Evolutionary conservation across 495 filamentous ascomycete genomes (phyloP), one percentile per base, ranked within the genome.

Genomic region (Penicillium flavigenum): DNA sequence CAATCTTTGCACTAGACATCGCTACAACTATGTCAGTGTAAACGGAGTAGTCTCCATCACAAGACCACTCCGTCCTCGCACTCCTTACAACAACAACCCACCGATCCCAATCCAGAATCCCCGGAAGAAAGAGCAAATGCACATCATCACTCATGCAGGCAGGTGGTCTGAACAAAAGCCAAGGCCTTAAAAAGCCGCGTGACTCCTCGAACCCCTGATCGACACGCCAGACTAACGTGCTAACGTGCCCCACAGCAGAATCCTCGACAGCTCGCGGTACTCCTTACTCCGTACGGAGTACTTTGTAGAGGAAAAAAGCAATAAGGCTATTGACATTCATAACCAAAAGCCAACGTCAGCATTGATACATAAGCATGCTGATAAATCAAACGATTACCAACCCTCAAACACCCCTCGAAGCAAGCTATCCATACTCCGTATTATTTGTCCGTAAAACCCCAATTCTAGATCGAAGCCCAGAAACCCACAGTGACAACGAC

Each of bases 141-240:
- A 55, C 16, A 55, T 41, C 53, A 27, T 47, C 31, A 27, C 53
- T 29, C 19, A 55, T 47, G 43, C 43, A 54, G 42, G 52, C 52
- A 47, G 43, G 52, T 54, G 52, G 43, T 55, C 52, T 46, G 20
- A 54, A 54, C 29, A 6, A 47, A 20, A 36, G n/a, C 31, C 43
- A 2, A 47, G 32, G 43, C 43, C 17, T 17, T 16, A 2, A 16
- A 38, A 44, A 55, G 42, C 52, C 52, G 31, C 44, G 53, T 55
- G 53, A 55, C 43, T 14, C 6, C 52, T 14, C 19, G 12, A 51
- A 41, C 49, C 53, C 53, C 43, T 55, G 53, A 55, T 55, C 53
- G 53, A 39, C 53, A 55, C 41, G 44, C 53, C 43, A 53, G 10
- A 11, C 19, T 26, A 17, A 17, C 14, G 24, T 26, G 24, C 24